Evolutionary conservation across 1,139 yeast genomes (phyloP), one percentile per base, ranked within the genome.

Genomic region (Zygosaccharomyces sapae): DNA sequence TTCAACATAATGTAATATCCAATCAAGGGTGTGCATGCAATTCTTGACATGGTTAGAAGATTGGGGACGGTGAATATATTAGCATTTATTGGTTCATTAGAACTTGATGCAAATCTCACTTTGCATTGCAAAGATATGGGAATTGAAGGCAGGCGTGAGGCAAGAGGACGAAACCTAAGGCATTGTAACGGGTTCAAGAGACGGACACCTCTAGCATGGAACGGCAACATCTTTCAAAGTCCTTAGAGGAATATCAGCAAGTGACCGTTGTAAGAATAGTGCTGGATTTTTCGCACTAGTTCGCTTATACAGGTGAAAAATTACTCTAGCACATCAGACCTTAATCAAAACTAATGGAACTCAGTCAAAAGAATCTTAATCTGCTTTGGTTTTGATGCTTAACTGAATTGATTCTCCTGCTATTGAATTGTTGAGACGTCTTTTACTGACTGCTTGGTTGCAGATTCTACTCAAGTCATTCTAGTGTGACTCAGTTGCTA

Each of bases 21-120:
- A 37, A 92, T 80, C 9, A 81, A 68, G 0, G 98, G 99, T 0
- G 98, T 83, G 2, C 89, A 72, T 2, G 77, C 69, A 12, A 94
- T 77, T 56, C 98, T 71, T 1, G 96, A 79, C 62, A 85, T 67
- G 0, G 98, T 92, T 44, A 94, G 72, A 25, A 86, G 58, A 63
- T 94, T 94, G 5, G 98, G 98, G 5, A 92, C 60, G 0, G 96
- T 89, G 65, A 83, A 83, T 12, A 87, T 71, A 55, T 16, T 38
- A 10, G 41, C 33, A 27, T 22, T 38, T 18, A 38, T 22, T 12
- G 34, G 41, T 38, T 38, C 34, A 12, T 33, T 38, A 13, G 20
- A 12, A 24, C 16, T 27, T n/a, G 30, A 42, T 27, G 34, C 20
- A 25, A 33, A 29, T 37, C 45, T 22, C 4, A 29, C 31, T n/a